Conservation (phyloP, 768 basidiomycete species). For the Lyophyllum semitale region DNA sequence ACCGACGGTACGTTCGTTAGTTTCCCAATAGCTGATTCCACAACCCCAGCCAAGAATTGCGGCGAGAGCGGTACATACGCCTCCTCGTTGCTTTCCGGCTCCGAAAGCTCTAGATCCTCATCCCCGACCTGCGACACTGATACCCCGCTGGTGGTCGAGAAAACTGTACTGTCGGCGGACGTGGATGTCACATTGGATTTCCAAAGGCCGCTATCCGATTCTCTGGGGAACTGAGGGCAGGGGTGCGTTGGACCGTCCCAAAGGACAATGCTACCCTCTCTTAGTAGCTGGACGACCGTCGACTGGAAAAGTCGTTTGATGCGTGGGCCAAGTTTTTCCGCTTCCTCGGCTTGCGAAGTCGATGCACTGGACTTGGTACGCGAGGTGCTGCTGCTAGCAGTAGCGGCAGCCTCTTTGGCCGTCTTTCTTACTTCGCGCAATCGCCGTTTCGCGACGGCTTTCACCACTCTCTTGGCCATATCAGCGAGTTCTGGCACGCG, state of each 20-base stretch:
- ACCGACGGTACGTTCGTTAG: constrained; percentile 22
- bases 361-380: constrained; percentile 4
- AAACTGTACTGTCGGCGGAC: constrained; percentile 32
- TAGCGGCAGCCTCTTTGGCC: constrained; percentile 28
- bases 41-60: constrained; percentile 44
- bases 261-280: constrained; percentile 73
- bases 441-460: constrained; percentile 59
- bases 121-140: constrained; percentile 24
- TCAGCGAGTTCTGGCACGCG: constrained; percentile 73
- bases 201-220: constrained; percentile 48
- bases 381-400: not conserved
- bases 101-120: constrained; percentile 54
- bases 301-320: constrained; percentile 70
- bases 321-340: constrained; percentile 38
- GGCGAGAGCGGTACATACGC: constrained; percentile 66
- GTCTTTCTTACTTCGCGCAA: constrained; percentile 49
- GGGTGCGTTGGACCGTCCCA: constrained; percentile 66
- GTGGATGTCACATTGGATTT: constrained; percentile 34
- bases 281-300: constrained; percentile 62
- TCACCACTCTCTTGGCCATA: constrained; percentile 65
- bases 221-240: constrained; percentile 20
- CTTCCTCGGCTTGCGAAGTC: constrained; percentile 8
- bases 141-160: constrained; percentile 21
- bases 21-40: constrained; percentile 45
- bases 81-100: constrained; percentile 61